phyloP scores from a whole-genome alignment of 805 yeast species.

The Teunomyces funiuensis region DNA sequence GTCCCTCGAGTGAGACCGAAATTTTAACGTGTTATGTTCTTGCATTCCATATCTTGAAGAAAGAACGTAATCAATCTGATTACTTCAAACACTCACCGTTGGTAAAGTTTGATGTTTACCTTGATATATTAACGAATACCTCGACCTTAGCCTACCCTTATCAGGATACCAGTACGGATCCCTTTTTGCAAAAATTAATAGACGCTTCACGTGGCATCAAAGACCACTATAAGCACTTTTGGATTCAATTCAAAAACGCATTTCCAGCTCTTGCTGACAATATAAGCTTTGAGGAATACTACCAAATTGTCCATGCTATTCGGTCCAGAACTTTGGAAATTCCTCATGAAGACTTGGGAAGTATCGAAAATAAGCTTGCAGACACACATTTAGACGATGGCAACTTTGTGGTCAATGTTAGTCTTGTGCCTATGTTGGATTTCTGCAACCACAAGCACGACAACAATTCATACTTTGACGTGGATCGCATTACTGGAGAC shows the following conservation, averaged over 20 bases:
- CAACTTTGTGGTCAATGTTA: constrained; percentile 48
- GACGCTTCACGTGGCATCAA: not conserved
- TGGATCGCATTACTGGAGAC: constrained; percentile 47
- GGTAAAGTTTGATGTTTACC: constrained; percentile 24
- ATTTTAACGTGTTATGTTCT: constrained; percentile 25
- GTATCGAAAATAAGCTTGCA: not conserved
- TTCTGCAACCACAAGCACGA: constrained; percentile 59
- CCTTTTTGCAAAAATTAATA: constrained; percentile 9
- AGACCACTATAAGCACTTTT: not conserved
- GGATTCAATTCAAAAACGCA: not conserved
- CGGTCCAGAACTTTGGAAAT: constrained; percentile 64
- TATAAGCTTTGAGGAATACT: constrained; percentile 21
- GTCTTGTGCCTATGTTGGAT: constrained; percentile 66
- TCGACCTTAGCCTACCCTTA: constrained; percentile 17
- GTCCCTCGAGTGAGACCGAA: constrained; percentile 30
- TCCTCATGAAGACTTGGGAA: constrained; percentile 40
- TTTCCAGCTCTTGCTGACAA: constrained; percentile 8
- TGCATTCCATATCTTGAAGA: constrained; percentile 16
- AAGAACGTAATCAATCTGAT: not conserved
- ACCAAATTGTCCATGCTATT: constrained; percentile 45
- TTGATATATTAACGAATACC: constrained; percentile 33
- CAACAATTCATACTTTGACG: constrained; percentile 59
- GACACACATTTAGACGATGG: constrained; percentile 15
- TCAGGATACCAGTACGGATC: constrained; percentile 10
- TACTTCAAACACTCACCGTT: constrained; percentile 18